Evolutionary conservation across 768 basidiomycete species (phyloP).

Genomic region (Filobasidium floriforme): DNA sequence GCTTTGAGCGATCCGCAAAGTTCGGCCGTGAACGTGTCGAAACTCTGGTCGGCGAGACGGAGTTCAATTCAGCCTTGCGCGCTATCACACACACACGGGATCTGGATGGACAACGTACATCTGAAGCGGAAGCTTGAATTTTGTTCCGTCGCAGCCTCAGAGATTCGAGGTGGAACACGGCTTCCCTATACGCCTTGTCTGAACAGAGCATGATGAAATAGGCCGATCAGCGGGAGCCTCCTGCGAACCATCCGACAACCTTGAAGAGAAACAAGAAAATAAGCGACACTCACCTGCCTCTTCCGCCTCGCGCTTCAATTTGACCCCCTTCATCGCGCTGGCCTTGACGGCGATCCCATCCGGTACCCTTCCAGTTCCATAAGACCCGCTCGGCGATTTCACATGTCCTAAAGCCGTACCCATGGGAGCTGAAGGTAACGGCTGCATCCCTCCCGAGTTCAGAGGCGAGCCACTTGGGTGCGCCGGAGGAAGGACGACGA

Average conservation of each 20-base stretch:
- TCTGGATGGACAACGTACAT: slow-evolving; percentile 49
- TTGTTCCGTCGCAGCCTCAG: slow-evolving; percentile 72
- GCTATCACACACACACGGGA: not conserved
- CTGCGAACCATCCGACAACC: not conserved
- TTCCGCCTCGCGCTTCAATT: slow-evolving; percentile 79
- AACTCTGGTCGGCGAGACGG: slow-evolving; percentile 52
- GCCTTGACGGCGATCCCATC: slow-evolving; percentile 46
- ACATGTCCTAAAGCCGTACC: not conserved
- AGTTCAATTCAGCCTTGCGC: not conserved
- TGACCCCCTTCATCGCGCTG: slow-evolving; percentile 64
- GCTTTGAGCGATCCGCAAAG: slow-evolving; percentile 58
- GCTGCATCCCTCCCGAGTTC: not conserved
- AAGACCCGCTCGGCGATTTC: not conserved
- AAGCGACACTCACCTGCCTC: slow-evolving; percentile 61
- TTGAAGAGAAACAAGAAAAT: too few relatives aligned
- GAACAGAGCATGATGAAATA: slow-evolving; percentile 10
- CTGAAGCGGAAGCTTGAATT: slow-evolving; percentile 72
- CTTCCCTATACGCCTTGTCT: slow-evolving; percentile 87
- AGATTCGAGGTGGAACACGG: slow-evolving; percentile 87
- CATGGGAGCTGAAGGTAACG: not conserved
- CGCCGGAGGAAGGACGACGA: slow-evolving; percentile 10
- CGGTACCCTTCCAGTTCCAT: slow-evolving; percentile 12
- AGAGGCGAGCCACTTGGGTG: not conserved
- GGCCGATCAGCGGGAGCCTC: not conserved
- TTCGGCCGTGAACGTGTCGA: slow-evolving; percentile 72